A percentile compares a stretch with the other conserved stretches of the same genome.
Evolutionary conservation across 805 yeast species (phyloP).

Genomic region (Allodekkera sacchari): DNA sequence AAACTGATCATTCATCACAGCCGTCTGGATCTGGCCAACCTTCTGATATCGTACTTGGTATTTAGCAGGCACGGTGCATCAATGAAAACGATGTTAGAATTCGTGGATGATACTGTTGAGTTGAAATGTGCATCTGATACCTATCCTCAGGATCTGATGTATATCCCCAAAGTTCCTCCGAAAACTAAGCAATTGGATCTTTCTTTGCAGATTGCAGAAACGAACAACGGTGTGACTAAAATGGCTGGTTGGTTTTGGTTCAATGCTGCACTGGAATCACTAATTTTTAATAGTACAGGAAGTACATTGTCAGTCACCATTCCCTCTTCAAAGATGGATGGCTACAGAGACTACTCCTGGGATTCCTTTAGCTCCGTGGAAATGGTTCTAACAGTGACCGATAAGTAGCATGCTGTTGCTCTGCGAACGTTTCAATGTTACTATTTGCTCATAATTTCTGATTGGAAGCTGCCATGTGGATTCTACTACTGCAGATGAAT

Average conservation of each 20-base stretch:
- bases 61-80: conserved; percentile 1
- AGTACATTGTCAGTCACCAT: conserved; percentile 1
- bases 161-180: neutral
- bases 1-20: conserved; percentile 5
- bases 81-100: neutral
- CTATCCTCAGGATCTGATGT: neutral
- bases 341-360: too few species aligned
- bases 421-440: too few species aligned
- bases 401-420: too few species aligned
- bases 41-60: neutral
- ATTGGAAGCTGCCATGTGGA: too few species aligned
- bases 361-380: too few species aligned
- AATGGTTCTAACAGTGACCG: too few species aligned
- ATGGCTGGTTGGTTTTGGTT: conserved; percentile 11
- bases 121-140: too few species aligned
- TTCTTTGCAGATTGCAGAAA: conserved; percentile 7
- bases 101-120: neutral
- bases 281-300: conserved; percentile 4
- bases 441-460: too few species aligned
- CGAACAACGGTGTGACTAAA: conserved; percentile 4
- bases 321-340: conserved; percentile 4
- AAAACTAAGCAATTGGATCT: conserved; percentile 5
- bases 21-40: neutral
- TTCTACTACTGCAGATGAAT: too few species aligned
- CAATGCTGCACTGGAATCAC: conserved; percentile 10